Evolutionary conservation across 1,284 basidiomycete genomes (phyloP), one percentile per base, ranked within the genome.

Genomic region (Malassezia pachydermatis): DNA sequence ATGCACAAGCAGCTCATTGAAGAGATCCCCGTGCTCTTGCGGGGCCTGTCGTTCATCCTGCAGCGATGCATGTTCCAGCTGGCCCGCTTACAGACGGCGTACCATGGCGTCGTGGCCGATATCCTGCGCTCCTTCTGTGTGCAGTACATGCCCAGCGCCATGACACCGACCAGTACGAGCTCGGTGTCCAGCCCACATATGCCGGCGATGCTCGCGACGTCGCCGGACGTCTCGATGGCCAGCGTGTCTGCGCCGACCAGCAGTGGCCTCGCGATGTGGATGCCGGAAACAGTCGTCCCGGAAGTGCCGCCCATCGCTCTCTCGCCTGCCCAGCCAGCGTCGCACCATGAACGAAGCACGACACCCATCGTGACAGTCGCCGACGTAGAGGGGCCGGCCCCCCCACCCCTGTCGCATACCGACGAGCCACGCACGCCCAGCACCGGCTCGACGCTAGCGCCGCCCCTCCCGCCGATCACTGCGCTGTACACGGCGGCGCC

Each of bases 1-100:
- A 56, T 74, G 14, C 70, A 73, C 38, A 51, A 59, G 2, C 73
- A 73, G 53, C 70, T 74, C 20, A 57, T 71, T 46, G 66, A 74
- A 33, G 74, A 75, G 48, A 58, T 75, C 17, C 74, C 74, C 2
- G 54, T 62, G 24, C 68, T 74, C 56, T 60, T 73, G 39, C 62
- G 63, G 42, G 66, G 68, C 45, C 55, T 73, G 4, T 64, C 68
- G 40, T 56, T 62, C n/a, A 57, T 72, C 22, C 52, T 73, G 37
- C 66, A 73, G 37, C 61, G 67, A 32, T 67, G 72, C 49, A 57
- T 72, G 43, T 55, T 58, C 10, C 61, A 65, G 27, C 67, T 73
- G 23, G 63, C 70, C 1, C 49, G 60, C 8, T 57, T 70, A 11
- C 72, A 73, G 46, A 61, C 63, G 6, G 51, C 60, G 1, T 67